A percentile compares a stretch with the other conserved stretches of the same genome.
Evolutionary conservation across 495 filamentous ascomycete genomes (phyloP).

Genomic region (Beverwykella pulmonaria): DNA sequence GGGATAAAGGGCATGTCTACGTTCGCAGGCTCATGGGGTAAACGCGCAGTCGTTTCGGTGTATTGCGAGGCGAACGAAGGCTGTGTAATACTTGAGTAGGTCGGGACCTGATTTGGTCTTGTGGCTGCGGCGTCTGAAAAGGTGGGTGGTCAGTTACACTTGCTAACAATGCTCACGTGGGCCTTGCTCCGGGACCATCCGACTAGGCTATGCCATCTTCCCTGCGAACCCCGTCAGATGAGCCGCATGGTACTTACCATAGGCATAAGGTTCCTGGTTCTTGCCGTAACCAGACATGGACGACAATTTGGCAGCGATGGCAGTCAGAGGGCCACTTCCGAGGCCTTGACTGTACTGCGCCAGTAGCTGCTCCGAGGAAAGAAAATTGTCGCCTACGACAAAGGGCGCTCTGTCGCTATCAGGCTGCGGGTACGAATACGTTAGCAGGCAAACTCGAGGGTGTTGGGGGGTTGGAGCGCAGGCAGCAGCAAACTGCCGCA

Average conservation of each 20-base stretch:
- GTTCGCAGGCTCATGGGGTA: slow-evolving; percentile 42
- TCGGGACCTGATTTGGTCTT: slow-evolving; percentile 46
- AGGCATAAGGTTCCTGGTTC: slow-evolving; percentile 50
- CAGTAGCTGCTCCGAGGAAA: slow-evolving; percentile 26
- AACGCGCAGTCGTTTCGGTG: slow-evolving; percentile 42
- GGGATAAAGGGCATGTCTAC: slow-evolving; percentile 42
- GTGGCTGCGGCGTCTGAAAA: slow-evolving; percentile 43
- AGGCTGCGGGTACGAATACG: slow-evolving; percentile 27
- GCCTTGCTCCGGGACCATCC: slow-evolving; percentile 30
- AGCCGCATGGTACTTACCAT: slow-evolving; percentile 50
- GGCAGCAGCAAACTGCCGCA: slow-evolving; percentile 35
- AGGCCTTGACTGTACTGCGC: slow-evolving; percentile 39
- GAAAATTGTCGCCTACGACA: slow-evolving; percentile 30
- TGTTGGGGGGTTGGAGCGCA: slow-evolving; percentile 23
- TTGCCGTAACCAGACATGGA: slow-evolving; percentile 63
- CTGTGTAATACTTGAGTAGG: slow-evolving; percentile 43
- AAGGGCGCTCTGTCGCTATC: slow-evolving; percentile 35
- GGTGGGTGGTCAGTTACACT: slow-evolving; percentile 42
- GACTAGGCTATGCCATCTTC: slow-evolving; percentile 36
- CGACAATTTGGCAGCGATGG: slow-evolving; percentile 43
- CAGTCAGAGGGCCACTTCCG: slow-evolving; percentile 35
- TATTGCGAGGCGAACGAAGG: slow-evolving; percentile 45
- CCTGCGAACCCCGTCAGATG: slow-evolving; percentile 32
- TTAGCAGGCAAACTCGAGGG: slow-evolving; percentile 35
- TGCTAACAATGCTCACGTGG: slow-evolving; percentile 39